Conservation (phyloP, 495 filamentous ascomycete genomes). For the Sporormia fimetaria region DNA sequence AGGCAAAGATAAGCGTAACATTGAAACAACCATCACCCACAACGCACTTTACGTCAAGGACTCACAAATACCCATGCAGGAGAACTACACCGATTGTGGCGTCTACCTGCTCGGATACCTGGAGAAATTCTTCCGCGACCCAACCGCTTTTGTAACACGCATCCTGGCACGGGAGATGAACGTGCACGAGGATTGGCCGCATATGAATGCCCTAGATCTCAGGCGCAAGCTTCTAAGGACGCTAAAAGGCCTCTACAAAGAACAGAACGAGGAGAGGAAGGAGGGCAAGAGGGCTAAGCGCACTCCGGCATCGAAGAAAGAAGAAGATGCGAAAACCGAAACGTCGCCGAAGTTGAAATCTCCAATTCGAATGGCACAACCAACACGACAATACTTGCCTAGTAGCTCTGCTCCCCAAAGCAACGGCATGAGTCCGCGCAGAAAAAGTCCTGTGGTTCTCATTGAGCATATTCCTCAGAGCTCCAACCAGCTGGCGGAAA, state of each 20-base stretch:
- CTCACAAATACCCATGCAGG: slow-evolving; percentile 55
- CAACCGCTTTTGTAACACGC: slow-evolving; percentile 51
- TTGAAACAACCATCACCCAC: slow-evolving; percentile 42
- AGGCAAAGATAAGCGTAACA: slow-evolving; percentile 52
- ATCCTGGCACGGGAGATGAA: slow-evolving; percentile 41
- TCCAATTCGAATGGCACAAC: too few relatives aligned
- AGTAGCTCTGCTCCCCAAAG: too few relatives aligned
- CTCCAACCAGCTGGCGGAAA: too few relatives aligned
- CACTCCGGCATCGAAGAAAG: too few relatives aligned
- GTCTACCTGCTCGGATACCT: slow-evolving; percentile 75
- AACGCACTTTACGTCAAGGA: slow-evolving; percentile 56
- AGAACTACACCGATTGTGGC: slow-evolving; percentile 83
- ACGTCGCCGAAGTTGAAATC: too few relatives aligned
- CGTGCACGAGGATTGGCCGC: slow-evolving; percentile 42
- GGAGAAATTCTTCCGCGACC: slow-evolving; percentile 62
- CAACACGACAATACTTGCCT: too few relatives aligned
- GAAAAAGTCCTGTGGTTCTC: too few relatives aligned
- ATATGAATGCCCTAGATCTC: slow-evolving; percentile 41
- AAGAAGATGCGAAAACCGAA: too few relatives aligned
- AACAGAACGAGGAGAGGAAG: slow-evolving; percentile 24
- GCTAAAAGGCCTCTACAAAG: slow-evolving; percentile 23
- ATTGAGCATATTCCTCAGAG: too few relatives aligned
- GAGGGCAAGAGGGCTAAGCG: slow-evolving; percentile 40
- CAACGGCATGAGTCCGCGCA: too few relatives aligned
- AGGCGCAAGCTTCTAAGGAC: slow-evolving; percentile 44